phyloP scores from a whole-genome alignment of 2,329 filamentous ascomycete species.

The Chalara sp. region DNA sequence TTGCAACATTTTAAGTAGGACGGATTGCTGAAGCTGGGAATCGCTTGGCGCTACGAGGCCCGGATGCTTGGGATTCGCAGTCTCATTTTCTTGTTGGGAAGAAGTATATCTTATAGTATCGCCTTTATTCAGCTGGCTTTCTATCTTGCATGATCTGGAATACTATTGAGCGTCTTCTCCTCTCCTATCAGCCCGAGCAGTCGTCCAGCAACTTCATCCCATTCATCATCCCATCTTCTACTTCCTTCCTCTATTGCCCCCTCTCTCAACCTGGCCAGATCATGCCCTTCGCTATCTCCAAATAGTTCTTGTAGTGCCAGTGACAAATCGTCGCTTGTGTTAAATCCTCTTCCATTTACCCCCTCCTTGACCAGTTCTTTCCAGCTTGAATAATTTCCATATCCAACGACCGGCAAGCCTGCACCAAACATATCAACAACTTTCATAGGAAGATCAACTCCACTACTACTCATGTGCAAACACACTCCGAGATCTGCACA shows the following conservation, averaged over 20 bases:
- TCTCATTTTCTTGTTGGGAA: too few species aligned
- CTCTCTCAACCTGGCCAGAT: slow-evolving; percentile 54
- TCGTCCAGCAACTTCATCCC: slow-evolving; percentile 35
- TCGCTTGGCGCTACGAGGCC: too few species aligned
- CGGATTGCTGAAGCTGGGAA: too few species aligned
- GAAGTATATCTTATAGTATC: too few species aligned
- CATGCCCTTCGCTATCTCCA: slow-evolving; percentile 36
- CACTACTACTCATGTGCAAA: slow-evolving; percentile 86
- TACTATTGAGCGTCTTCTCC: too few species aligned
- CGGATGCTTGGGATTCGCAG: too few species aligned
- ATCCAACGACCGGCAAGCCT: slow-evolving; percentile 83
- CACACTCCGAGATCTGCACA: slow-evolving; percentile 86
- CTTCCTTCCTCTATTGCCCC: slow-evolving; percentile 71
- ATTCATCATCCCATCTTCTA: slow-evolving; percentile 85
- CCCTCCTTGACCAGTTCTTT: slow-evolving; percentile 84
- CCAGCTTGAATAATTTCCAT: slow-evolving; percentile 81
- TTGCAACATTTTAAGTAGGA: too few species aligned
- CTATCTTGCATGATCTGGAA: too few species aligned
- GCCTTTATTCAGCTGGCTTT: too few species aligned
- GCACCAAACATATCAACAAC: slow-evolving; percentile 99
- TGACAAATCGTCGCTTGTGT: slow-evolving; percentile 59
- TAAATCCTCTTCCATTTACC: slow-evolving; percentile 80
- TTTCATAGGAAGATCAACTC: slow-evolving; percentile 97
- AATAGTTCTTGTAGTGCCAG: slow-evolving; percentile 61
- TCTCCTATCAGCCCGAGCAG: too few species aligned